Base-by-base conservation (phyloP, 345 rosid genomes). In the Euclidium syriacum region DNA sequence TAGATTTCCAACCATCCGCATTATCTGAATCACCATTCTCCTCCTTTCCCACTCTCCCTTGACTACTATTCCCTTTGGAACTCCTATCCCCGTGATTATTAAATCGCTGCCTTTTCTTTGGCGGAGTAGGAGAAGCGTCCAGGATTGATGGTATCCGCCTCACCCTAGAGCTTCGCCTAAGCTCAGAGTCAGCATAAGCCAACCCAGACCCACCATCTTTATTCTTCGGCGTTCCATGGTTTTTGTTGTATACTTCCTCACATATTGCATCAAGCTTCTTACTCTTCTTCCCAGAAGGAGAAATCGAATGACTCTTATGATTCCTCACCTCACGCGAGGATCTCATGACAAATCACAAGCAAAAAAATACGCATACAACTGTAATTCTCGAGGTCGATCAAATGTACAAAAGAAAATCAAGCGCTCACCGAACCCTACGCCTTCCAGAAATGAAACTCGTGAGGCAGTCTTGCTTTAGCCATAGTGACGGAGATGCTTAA, bases 181-280 rank as follows among this genome's bases (percentile, higher is more conserved):
- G 81, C 73, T 86, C 94, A 44, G 66, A 62, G 16, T 77, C 78
- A 23, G 62, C 77, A 59, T 20, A 40, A 2, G 39, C 75, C 2
- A 54, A 52, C 50, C 33, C 80, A 46, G 59, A 50, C 35, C 16
- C 75, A 24, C 42, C 85, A 59, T 61, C 58, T 7, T 48, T 63
- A 3, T 56, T 78, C 36, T 36, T 69, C 1, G 83, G 44, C 46
- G 80, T 96, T n/a, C 56, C 65, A 57, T 80, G 97, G 75, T 87
- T 85, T 62, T 75, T 81, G 19, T 70, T 87, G 73, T 89, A 89
- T 52, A 77, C 83, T 27, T 69, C 81, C 64, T 89, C 98, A 38
- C 84, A 81, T 42, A 92, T 92, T 20, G 95, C 81, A 68, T 85
- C 91, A n/a, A 92, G 85, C 70, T 90, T 86, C 81, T 92, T 92